Conservation (phyloP, 805 yeast species). For the Spencermartinsiella europaea region DNA sequence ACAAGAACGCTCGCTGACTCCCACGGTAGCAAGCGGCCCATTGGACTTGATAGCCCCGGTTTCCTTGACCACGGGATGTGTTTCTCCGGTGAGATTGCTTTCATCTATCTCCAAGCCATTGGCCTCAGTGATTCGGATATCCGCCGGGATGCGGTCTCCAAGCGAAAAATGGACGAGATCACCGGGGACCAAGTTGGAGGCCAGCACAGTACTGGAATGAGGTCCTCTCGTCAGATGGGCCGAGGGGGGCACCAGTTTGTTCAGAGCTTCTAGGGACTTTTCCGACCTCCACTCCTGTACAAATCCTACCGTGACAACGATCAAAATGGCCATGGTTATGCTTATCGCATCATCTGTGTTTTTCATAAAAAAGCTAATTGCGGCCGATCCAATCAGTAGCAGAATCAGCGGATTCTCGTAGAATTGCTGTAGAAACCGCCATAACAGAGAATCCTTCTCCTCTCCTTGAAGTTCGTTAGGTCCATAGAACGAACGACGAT, state of each 20-base stretch:
- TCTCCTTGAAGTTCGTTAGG: slow-evolving; percentile 70
- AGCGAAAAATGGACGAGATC: slow-evolving; percentile 84
- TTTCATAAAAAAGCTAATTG: slow-evolving; percentile 85
- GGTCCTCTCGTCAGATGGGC: slow-evolving; percentile 87
- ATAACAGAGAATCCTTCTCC: slow-evolving; percentile 66
- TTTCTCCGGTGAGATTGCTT: slow-evolving; percentile 93
- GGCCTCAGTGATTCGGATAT: slow-evolving; percentile 71
- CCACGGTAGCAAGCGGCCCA: slow-evolving; percentile 31
- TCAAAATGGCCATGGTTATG: slow-evolving; percentile 83
- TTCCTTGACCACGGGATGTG: slow-evolving; percentile 72
- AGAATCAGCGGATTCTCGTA: slow-evolving; percentile 88
- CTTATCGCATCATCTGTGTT: slow-evolving; percentile 94
- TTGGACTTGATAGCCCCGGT: slow-evolving; percentile 35
- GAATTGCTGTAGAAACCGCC: slow-evolving; percentile 73
- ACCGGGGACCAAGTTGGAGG: slow-evolving; percentile 89
- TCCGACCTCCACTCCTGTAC: slow-evolving; percentile 96
- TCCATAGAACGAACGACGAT: slow-evolving; percentile 74
- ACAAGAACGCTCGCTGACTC: slow-evolving; percentile 64
- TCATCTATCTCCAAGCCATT: slow-evolving; percentile 85
- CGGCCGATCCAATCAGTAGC: slow-evolving; percentile 84
- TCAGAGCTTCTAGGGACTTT: slow-evolving; percentile 87
- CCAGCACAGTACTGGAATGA: slow-evolving; percentile 72
- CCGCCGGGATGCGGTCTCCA: slow-evolving; percentile 98
- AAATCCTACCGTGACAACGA: slow-evolving; percentile 95
- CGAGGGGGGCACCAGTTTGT: slow-evolving; percentile 92